phyloP scores from a whole-genome alignment of 495 filamentous ascomycete species.

The Penicillium verhagenii region DNA sequence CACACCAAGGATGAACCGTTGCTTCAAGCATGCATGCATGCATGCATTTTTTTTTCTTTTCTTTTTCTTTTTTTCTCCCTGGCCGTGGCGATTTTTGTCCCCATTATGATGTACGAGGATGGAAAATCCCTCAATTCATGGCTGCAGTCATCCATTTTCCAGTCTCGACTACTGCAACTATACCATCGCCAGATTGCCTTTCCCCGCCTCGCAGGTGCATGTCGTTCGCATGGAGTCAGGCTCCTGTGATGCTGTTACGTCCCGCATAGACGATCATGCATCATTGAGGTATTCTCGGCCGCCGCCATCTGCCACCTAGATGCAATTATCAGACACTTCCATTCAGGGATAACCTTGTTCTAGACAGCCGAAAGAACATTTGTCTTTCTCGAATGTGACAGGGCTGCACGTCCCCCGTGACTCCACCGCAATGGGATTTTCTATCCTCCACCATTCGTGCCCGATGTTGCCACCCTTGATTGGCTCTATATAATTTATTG shows the following conservation, averaged over 20 bases:
- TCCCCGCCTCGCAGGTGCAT: slow-evolving; percentile 38
- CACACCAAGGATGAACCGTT: slow-evolving; percentile 34
- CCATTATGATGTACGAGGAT: slow-evolving; percentile 27
- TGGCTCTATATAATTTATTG: slow-evolving; percentile 20
- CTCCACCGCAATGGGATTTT: slow-evolving; percentile 19
- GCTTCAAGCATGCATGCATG: slow-evolving; percentile 47
- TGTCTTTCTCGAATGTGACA: slow-evolving; percentile 20
- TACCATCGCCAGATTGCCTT: slow-evolving; percentile 29
- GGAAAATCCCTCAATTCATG: slow-evolving; percentile 47
- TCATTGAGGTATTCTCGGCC: slow-evolving; percentile 31
- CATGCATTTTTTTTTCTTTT: no score
- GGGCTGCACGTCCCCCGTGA: slow-evolving; percentile 21
- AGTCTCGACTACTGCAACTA: slow-evolving; percentile 38
- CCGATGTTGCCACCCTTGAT: slow-evolving; percentile 19
- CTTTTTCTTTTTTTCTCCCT: slow-evolving; percentile 16
- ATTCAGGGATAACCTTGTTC: slow-evolving; percentile 29
- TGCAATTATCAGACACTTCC: slow-evolving; percentile 33
- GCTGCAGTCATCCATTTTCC: slow-evolving; percentile 22
- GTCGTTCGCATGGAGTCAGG: slow-evolving; percentile 28
- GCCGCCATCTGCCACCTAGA: slow-evolving; percentile 43
- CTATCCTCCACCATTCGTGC: slow-evolving; percentile 7
- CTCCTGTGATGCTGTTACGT: slow-evolving; percentile 28
- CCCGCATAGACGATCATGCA: slow-evolving; percentile 42
- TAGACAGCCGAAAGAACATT: slow-evolving; percentile 23
- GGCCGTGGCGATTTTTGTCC: slow-evolving; percentile 37